Evolutionary conservation across 192 early-diverging fungal species (phyloP), one percentile per base, ranked within the genome.

Genomic region (Entrophospora sp.): DNA sequence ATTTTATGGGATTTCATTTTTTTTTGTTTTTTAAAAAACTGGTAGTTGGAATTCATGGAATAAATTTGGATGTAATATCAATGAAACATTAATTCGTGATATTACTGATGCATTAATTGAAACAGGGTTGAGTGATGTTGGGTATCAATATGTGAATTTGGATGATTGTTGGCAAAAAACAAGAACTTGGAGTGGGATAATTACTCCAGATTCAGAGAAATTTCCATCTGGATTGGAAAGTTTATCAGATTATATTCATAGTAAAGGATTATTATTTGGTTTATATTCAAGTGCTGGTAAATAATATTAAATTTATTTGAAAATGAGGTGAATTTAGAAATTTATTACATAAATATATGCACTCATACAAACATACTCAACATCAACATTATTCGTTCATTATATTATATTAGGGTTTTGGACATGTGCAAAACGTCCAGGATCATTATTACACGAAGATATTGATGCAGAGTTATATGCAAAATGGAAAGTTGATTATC

Each of bases 171-270:
- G 84, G 84, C 24, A 69, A 65, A 64, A 67, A 70, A 6, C 69
- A 77, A 3, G 71, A 76, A 44, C 52, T 55, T 0, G 48, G 45
- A 0, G 75, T 66, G 0, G 38, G 2, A 57, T 69, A 7, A 60
- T 77, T 20, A 68, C 73, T 2, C 46, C 59, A 28, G 77, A 85
- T 64, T 59, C 60, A 9, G 64, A 37, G 2, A 48, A 73, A 32
- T 86, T 86, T 61, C 85, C 85, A 2, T 68, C 75, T 5, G 85
- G 85, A 1, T 83, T 86, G 67, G 66, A 67, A 7, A 74, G 70
- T 37, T 57, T 83, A 5, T 73, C 75, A 9, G 71, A 77, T 12
- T 80, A 84, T 40, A 63, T 84, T 28, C 85, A 83, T 55, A 46
- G 69, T 5, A 62, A 71, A 4, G 75, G 72, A 0, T 68, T 79